phyloP scores from a whole-genome alignment of 129 eudicot species.

The Escallonia rubra region DNA sequence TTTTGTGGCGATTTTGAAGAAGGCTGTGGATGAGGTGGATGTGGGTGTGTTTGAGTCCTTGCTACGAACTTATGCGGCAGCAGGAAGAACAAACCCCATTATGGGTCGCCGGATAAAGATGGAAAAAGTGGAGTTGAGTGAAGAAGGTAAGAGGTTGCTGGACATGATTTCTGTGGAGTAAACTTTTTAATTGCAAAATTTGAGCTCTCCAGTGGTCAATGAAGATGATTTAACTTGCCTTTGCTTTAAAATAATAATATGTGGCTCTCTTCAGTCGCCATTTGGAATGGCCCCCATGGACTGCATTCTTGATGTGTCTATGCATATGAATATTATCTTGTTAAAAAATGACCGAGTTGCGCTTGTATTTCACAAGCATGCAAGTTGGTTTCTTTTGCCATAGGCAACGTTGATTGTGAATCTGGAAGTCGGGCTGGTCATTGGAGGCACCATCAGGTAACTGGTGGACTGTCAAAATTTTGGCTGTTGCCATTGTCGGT shows the following conservation, averaged over 20 bases:
- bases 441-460: too few relatives aligned
- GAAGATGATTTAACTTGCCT: not conserved
- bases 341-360: too few relatives aligned
- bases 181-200: slow-evolving; percentile 10
- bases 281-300: too few relatives aligned
- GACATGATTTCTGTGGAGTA: slow-evolving; percentile 46
- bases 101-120: slow-evolving; percentile 73
- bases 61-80: slow-evolving; percentile 68
- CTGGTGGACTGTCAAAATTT: too few relatives aligned
- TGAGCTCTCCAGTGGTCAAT: not conserved
- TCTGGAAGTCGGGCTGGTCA: too few relatives aligned
- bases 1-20: slow-evolving; percentile 53
- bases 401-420: too few relatives aligned
- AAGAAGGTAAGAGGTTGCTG: slow-evolving; percentile 64
- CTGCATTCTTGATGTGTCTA: too few relatives aligned
- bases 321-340: too few relatives aligned
- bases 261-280: not conserved
- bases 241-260: not conserved
- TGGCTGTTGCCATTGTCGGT: too few relatives aligned
- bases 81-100: slow-evolving; percentile 54
- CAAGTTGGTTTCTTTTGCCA: too few relatives aligned
- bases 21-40: slow-evolving; percentile 53
- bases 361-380: too few relatives aligned
- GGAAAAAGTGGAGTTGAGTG: slow-evolving; percentile 86
- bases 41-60: slow-evolving; percentile 57